Evolutionary conservation across 1,284 basidiomycete genomes (phyloP), one percentile per base, ranked within the genome.

Genomic region (Vanrija humicola): DNA sequence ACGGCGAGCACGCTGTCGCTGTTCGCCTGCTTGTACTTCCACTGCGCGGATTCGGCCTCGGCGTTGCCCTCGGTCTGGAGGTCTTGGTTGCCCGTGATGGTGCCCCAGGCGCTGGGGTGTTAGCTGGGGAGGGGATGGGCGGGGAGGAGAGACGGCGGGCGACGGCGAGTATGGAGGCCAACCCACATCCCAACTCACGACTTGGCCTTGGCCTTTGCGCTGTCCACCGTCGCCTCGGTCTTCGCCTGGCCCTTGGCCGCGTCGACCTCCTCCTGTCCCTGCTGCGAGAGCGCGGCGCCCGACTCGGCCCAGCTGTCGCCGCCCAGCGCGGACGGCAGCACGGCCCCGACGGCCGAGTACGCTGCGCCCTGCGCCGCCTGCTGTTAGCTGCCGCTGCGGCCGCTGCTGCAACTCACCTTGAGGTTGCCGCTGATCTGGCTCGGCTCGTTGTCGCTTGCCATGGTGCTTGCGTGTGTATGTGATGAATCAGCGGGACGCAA

Each of bases 81-180:
- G 0, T 65, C 54, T 56, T 75, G 70, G 52, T 77, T 63, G 19
- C 74, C 75, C 10, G 75, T 75, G 1, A 75, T 21, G 50, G 74
- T 72, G 3, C 77, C 77, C 14, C 58, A 57, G 0, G 68, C 72
- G 1, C 74, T 76, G 54, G n/a, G 1, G 26, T 49, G 23, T 18
- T 23, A 5, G 21, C 21, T 23, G n/a, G n/a, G n/a, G n/a, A n/a
- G n/a, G n/a, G n/a, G n/a, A n/a, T n/a, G n/a, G n/a, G 40, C 12
- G 29, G 29, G 29, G 14, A n/a, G n/a, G 18, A n/a, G n/a, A n/a
- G n/a, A n/a, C n/a, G 7, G 42, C 9, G 42, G 42, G 23, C 8
- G 23, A 43, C 8, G 5, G 29, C 29, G n/a, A n/a, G n/a, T n/a
- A n/a, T n/a, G n/a, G n/a, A n/a, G n/a, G n/a, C n/a, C n/a, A n/a